Conservation (phyloP, 768 basidiomycete genomes). For the Hypholoma fasciculare region DNA sequence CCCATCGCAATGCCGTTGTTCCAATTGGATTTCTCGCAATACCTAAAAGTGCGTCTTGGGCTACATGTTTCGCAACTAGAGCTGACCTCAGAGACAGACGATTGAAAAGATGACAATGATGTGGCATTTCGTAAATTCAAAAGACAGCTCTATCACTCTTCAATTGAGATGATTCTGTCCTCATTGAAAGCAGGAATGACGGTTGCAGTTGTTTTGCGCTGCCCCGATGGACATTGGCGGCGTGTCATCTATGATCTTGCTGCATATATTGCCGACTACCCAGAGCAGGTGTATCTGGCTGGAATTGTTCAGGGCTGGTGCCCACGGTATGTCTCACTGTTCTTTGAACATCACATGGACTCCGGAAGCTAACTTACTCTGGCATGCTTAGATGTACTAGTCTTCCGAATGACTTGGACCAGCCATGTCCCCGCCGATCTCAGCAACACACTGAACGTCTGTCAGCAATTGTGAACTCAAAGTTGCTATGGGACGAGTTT, state of each 20-base stretch:
- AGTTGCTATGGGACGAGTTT: slow-evolving; percentile 28
- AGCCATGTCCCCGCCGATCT: too few species aligned
- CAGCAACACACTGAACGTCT: too few species aligned
- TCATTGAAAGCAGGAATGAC: slow-evolving; percentile 27
- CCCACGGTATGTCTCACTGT: slow-evolving; percentile 13
- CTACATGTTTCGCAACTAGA: too few species aligned
- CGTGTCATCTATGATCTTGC: slow-evolving; percentile 29
- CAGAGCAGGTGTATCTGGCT: slow-evolving; percentile 31
- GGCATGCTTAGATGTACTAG: slow-evolving; percentile 31
- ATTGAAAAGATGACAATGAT: slow-evolving; percentile 10
- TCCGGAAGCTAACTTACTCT: too few species aligned
- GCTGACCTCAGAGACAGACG: neutral
- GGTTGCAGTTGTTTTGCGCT: slow-evolving; percentile 22
- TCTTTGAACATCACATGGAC: too few species aligned
- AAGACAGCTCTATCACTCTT: slow-evolving; percentile 29
- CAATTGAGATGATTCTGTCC: slow-evolving; percentile 20
- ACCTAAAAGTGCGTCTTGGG: slow-evolving; percentile 1
- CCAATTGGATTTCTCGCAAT: neutral
- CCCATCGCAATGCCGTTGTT: neutral
- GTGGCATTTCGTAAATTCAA: slow-evolving; percentile 25
- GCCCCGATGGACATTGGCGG: slow-evolving; percentile 29
- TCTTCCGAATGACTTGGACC: slow-evolving; percentile 21
- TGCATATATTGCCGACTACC: slow-evolving; percentile 39
- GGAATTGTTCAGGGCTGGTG: slow-evolving; percentile 35
- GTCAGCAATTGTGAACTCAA: too few species aligned